Evolutionary conservation across 2,329 filamentous ascomycete genomes (phyloP).

Genomic region (Colletotrichum camelliae): DNA sequence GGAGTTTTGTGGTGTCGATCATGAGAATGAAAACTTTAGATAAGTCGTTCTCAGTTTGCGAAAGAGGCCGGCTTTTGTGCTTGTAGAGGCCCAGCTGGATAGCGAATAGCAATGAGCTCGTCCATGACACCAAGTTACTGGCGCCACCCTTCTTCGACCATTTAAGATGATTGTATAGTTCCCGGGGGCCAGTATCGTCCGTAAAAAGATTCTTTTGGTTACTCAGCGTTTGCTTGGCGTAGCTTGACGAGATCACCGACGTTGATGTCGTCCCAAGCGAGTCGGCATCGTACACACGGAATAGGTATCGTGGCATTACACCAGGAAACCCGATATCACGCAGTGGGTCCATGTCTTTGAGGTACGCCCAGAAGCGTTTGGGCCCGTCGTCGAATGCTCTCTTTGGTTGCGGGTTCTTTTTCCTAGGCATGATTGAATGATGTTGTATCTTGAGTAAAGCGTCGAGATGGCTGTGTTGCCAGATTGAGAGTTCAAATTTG

Average conservation of each 20-base stretch:
- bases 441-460: no score
- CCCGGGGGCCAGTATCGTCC: no score
- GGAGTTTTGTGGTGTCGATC: neutral
- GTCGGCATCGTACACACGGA: neutral
- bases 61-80: neutral
- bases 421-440: no score
- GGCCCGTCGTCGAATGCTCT: no score
- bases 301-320: neutral
- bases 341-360: no score
- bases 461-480: no score
- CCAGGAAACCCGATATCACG: no score
- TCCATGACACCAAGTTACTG: neutral
- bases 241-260: neutral
- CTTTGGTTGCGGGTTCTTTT: no score
- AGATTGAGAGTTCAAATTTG: no score
- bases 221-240: neutral
- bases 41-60: neutral
- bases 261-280: neutral
- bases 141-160: no score
- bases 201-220: no score
- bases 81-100: neutral
- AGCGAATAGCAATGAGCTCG: neutral
- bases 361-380: no score
- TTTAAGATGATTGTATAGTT: neutral
- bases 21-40: neutral